Evolutionary conservation across 2,329 filamentous ascomycete genomes (phyloP).

Genomic region (Colletotrichum plurivorum): DNA sequence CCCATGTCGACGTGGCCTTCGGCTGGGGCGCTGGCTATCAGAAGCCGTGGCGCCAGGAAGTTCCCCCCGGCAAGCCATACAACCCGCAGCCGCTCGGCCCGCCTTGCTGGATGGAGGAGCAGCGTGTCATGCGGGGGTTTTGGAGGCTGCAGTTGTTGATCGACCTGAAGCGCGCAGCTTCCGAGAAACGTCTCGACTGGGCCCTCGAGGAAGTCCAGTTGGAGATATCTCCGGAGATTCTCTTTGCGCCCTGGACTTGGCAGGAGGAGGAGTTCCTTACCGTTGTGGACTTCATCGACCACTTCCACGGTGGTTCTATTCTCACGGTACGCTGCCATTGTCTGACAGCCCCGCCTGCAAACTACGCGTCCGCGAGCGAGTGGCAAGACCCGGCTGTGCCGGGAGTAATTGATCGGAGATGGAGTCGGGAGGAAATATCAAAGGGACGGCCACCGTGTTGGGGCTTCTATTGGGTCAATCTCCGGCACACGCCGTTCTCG

Average conservation of each 20-base stretch:
- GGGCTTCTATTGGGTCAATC: neutral
- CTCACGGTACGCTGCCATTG: no score
- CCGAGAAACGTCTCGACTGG: conserved; percentile 1
- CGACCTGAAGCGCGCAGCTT: conserved; percentile 7
- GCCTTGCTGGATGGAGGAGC: conserved; percentile 28
- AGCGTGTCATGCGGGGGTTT: conserved; percentile 32
- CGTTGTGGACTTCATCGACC: conserved; percentile 16
- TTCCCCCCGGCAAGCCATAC: conserved; percentile 1
- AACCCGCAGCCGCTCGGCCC: neutral
- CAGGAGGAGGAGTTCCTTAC: conserved; percentile 31
- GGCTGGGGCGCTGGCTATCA: neutral
- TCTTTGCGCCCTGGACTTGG: conserved; percentile 9
- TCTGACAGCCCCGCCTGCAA: neutral
- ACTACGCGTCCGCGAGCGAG: neutral
- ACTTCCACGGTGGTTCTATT: neutral
- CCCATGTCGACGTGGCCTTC: conserved; percentile 4
- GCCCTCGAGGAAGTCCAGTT: neutral
- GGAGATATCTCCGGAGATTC: neutral
- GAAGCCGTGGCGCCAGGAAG: conserved; percentile 15
- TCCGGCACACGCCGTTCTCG: neutral
- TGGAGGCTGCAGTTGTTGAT: conserved; percentile 26
- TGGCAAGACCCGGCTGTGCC: conserved; percentile 8
- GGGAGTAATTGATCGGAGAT: neutral
- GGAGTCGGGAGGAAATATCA: neutral
- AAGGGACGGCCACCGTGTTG: neutral